phyloP scores from a whole-genome alignment of 345 rosid species.

The Gossypium sturtianum region DNA sequence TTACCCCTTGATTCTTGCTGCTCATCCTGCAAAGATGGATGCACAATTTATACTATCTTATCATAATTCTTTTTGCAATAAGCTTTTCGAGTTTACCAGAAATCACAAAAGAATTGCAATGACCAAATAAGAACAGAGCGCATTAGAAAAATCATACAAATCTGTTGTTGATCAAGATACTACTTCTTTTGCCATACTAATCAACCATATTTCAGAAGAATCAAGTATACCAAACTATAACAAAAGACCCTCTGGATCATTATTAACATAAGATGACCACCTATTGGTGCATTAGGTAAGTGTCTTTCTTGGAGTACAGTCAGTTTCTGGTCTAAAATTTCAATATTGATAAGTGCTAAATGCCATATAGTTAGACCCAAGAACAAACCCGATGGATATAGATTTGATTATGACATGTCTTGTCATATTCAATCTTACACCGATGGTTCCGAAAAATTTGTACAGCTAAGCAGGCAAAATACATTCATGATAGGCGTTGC shows the following conservation, averaged over 20 bases:
- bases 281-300: neutral
- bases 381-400: neutral
- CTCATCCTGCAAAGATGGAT: conserved; percentile 8
- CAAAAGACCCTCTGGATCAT: neutral
- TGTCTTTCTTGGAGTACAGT: conserved; percentile 1
- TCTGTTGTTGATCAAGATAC: neutral
- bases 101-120: neutral
- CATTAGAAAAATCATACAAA: neutral
- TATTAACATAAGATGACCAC: neutral
- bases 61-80: neutral
- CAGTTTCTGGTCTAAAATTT: neutral
- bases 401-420: neutral
- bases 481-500: neutral
- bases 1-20: conserved; percentile 5
- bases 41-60: neutral
- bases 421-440: neutral
- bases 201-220: neutral
- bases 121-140: neutral
- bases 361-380: neutral
- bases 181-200: neutral
- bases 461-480: neutral
- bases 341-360: neutral
- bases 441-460: neutral
- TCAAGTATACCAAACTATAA: neutral
- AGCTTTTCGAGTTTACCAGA: neutral